These are phyloP conservation scores for Saturnispora besseyi DNA, from an alignment of 805 yeast species.

Conservation along the genomic window DNA sequence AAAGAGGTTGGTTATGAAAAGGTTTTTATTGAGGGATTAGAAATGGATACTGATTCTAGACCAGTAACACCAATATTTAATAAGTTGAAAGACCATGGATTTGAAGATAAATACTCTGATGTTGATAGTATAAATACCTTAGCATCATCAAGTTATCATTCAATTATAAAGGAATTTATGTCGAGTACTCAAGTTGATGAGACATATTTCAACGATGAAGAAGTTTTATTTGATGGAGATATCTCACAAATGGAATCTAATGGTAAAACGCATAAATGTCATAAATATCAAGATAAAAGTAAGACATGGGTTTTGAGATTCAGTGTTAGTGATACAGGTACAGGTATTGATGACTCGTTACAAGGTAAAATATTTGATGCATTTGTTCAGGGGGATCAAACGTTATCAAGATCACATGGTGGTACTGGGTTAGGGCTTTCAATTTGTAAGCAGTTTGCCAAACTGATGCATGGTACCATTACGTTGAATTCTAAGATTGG, in stretches of 20 bases:
- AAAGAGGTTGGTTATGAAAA: constrained; percentile 31
- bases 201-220: constrained; percentile 16
- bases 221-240: constrained; percentile 13
- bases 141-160: constrained; percentile 29
- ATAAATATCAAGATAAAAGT: constrained; percentile 17
- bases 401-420: constrained; percentile 81
- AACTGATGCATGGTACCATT: constrained; percentile 78
- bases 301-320: constrained; percentile 53
- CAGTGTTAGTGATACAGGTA: constrained; percentile 83
- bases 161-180: constrained; percentile 36
- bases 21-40: constrained; percentile 34
- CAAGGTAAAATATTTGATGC: constrained; percentile 90
- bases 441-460: constrained; percentile 84
- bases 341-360: constrained; percentile 79
- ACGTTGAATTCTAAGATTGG: constrained; percentile 67
- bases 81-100: neutral
- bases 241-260: constrained; percentile 16
- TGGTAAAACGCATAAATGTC: constrained; percentile 12
- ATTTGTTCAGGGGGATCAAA: constrained; percentile 94
- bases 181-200: constrained; percentile 14
- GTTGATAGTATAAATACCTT: constrained; percentile 21
- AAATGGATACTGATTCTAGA: constrained; percentile 9
- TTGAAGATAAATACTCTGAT: constrained; percentile 4
- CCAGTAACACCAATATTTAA: constrained; percentile 8
- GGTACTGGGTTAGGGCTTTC: constrained; percentile 92